Evolutionary conservation across 306 rosid species (phyloP), one percentile per base, ranked within the genome.

Genomic region (Pyrus betulifolia): DNA sequence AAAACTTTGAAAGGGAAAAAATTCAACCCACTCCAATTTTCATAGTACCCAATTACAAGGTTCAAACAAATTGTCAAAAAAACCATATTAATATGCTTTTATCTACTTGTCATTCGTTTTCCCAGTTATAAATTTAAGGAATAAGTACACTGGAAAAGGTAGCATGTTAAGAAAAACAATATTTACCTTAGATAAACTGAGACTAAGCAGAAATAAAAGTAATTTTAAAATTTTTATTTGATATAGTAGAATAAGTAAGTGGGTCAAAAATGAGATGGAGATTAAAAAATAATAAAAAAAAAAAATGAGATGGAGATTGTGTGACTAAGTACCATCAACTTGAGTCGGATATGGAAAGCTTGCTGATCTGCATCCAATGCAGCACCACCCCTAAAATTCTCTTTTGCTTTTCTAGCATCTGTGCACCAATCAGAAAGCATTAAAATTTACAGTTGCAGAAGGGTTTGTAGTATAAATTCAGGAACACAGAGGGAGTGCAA

Each of bases 341-440:
- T 49, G 21, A 5, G 8, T 51, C 8, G 21, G 55, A 17, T 15
- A 67, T 22, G 67, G 60, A 78, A 77, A 52, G 42, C 55, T 51
- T 83, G 77, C 83, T 74, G 83, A 73, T 81, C 80, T 70, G 82
- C 40, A 79, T 89, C 90, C 69, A 81, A 55, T 15, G 77, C 42
- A 63, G 67, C 66, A 30, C 76, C 82, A 54, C 89, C 94, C 71
- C 60, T 75, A 71, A 86, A 91, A 82, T 88, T 93, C 79, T 85
- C 84, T 79, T 91, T 82, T 79, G 86, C 99, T 80, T 80, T 87
- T 81, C 74, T 88, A 45, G 98, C 96, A 81, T 84, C 98, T 96
- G 81, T 40, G 74, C 61, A 85, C 68, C 78, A 81, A 76, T 74
- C 74, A 79, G 58, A 75, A 66, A 65, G 46, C 75, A 78, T 60